Conservation (phyloP, 441 rosid species). For the Syzygium syzygioides region DNA sequence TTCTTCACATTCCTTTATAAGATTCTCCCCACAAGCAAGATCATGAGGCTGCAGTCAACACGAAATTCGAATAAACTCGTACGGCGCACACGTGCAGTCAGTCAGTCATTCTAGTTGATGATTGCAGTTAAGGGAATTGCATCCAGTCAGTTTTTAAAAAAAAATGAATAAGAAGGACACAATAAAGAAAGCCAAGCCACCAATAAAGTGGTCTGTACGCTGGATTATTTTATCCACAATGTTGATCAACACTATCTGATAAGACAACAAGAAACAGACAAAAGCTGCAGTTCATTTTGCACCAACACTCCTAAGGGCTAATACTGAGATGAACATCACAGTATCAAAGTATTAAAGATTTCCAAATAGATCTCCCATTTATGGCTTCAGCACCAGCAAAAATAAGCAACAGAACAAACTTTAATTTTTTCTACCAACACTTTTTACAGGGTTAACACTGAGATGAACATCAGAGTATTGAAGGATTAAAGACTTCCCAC, state of each 20-base stretch:
- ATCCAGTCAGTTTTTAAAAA: not conserved
- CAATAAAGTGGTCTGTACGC: not conserved
- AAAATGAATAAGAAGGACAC: not conserved
- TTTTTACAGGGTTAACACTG: not conserved
- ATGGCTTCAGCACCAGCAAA: not conserved
- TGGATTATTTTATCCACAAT: not conserved
- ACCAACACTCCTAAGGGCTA: not conserved
- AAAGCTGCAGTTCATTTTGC: not conserved
- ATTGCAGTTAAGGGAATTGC: not conserved
- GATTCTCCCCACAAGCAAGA: conserved; percentile 64
- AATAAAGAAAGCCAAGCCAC: not conserved
- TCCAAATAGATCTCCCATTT: not conserved
- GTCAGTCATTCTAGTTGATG: not conserved
- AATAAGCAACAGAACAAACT: not conserved
- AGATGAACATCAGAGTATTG: not conserved
- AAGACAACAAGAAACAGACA: not conserved
- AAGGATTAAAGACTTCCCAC: not conserved
- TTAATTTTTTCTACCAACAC: not conserved
- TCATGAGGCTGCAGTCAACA: conserved; percentile 59
- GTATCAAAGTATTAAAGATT: not conserved
- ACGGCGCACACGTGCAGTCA: not conserved
- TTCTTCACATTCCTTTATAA: conserved; percentile 88
- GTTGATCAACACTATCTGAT: not conserved
- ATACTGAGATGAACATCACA: not conserved
- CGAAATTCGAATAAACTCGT: not conserved